Evolutionary conservation across 805 yeast genomes (phyloP), one percentile per base, ranked within the genome.

Genomic region (Kluyveromyces aestuarii): DNA sequence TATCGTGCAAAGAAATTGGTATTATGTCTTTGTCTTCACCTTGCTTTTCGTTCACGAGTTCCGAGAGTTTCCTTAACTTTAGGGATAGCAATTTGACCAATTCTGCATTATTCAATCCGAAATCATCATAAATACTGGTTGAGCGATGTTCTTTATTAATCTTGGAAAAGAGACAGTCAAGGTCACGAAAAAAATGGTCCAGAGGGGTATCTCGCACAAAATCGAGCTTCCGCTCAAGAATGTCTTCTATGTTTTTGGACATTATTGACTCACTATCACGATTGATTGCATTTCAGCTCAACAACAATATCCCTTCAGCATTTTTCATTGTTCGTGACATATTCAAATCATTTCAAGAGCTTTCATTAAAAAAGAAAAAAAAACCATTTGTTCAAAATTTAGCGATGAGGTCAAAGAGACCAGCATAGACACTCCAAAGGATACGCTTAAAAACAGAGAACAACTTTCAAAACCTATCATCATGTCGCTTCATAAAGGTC

Each of bases 1-100:
- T 81, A 62, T 93, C 98, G 57, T 87, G 89, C 9, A 91, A 71
- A 0, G 97, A 87, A 14, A 91, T 82, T 8, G 84, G 71, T 10
- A 85, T 53, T 41, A 71, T 50, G 25, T 59, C 51, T 2, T 50
- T 35, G 33, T 53, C 58, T 7, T 57, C 62, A 2, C 47, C 36
- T 37, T 60, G 55, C 37, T 48, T 50, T 6, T 49, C 43, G 17
- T 40, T 10, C 1, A 56, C 49, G 21, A 54, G 45, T 8, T 16
- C 37, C 49, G 57, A 51, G 27, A 63, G 48, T 27, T 46, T 40
- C 8, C 21, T 37, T 6, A 65, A 47, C 11, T 53, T 45, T 1
- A 41, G 16, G 11, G 57, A 37, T 17, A 69, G 44, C 18, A 56
- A 53, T 2, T 27, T 19, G 6, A 51, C 48, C 16, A 70, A 55